A percentile compares a stretch with the other conserved stretches of the same genome.
These are phyloP conservation scores for Beauveria sp. DNA, from an alignment of 2,329 filamentous ascomycete genomes.

Conservation along the genomic window DNA sequence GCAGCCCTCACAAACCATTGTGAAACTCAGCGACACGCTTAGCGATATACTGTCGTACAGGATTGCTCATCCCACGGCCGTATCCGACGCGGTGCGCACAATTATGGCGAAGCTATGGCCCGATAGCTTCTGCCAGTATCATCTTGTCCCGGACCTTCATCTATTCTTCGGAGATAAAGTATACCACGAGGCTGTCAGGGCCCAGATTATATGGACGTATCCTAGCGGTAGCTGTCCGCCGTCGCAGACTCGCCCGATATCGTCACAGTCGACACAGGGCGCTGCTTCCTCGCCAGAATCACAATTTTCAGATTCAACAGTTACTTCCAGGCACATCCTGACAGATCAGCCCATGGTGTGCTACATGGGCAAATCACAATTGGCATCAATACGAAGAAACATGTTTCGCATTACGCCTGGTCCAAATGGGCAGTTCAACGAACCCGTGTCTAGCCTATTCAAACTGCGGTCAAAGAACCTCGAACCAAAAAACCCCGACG, in stretches of 20 bases:
- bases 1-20: constrained; percentile 34
- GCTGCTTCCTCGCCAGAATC: constrained; percentile 21
- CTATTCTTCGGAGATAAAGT: constrained; percentile 41
- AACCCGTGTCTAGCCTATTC: constrained; percentile 41
- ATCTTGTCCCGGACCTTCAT: constrained; percentile 33
- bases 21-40: constrained; percentile 35
- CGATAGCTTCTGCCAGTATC: constrained; percentile 22
- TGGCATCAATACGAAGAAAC: constrained; percentile 37
- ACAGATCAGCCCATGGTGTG: constrained; percentile 29
- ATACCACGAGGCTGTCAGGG: constrained; percentile 38
- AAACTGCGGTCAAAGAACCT: constrained; percentile 38
- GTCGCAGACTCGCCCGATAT: constrained; percentile 25
- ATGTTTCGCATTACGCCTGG: constrained; percentile 38
- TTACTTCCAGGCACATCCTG: constrained; percentile 13
- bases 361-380: constrained; percentile 41
- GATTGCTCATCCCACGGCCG: constrained; percentile 25
- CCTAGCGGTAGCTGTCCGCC: constrained; percentile 19
- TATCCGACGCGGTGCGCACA: constrained; percentile 33
- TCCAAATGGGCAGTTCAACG: constrained; percentile 34
- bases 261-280: constrained; percentile 28
- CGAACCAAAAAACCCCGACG: constrained; percentile 38
- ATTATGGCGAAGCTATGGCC: constrained; percentile 40
- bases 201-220: constrained; percentile 43
- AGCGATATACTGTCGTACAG: constrained; percentile 33
- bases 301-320: constrained; percentile 16